phyloP scores from a whole-genome alignment of 768 basidiomycete genomes.

The Lactarius vividus region DNA sequence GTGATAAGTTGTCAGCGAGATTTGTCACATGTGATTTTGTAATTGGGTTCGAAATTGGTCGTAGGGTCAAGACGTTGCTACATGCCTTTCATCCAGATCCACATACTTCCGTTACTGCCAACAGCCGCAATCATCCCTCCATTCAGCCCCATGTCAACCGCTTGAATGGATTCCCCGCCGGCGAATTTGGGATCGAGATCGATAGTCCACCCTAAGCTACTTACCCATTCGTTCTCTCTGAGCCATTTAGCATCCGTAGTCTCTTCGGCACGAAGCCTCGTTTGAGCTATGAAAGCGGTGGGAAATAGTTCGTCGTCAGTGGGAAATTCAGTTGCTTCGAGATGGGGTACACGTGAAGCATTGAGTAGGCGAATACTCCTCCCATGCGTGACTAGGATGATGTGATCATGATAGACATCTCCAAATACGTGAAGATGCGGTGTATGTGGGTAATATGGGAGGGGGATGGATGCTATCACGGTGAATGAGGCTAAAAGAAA shows the following conservation, averaged over 20 bases:
- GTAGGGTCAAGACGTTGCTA: not conserved
- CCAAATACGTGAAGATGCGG: conserved; percentile 45
- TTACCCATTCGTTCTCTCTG: conserved; percentile 5
- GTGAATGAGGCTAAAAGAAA: conserved; percentile 59
- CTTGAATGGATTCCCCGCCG: conserved; percentile 7
- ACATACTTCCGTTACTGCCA: conserved; percentile 20
- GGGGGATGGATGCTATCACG: conserved; percentile 47
- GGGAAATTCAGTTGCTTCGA: conserved; percentile 15
- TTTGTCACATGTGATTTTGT: not conserved
- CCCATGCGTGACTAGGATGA: conserved; percentile 40
- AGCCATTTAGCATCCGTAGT: conserved; percentile 9
- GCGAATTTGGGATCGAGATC: conserved; percentile 5
- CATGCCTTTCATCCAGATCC: conserved; percentile 21
- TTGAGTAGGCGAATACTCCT: conserved; percentile 18
- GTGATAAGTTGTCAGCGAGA: too few relatives aligned
- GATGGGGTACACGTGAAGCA: conserved; percentile 6
- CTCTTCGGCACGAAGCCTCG: conserved; percentile 11
- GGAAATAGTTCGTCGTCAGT: conserved; percentile 4
- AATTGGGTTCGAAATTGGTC: not conserved
- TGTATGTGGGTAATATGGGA: conserved; percentile 38
- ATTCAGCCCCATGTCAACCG: conserved; percentile 22
- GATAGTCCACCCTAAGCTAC: conserved; percentile 15
- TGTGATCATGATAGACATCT: conserved; percentile 45
- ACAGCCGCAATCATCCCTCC: conserved; percentile 20
- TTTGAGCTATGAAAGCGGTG: not conserved